These are phyloP conservation scores for Gaeumannomyces tritici DNA, from an alignment of 2,329 filamentous ascomycete genomes.

Conservation along the genomic window DNA sequence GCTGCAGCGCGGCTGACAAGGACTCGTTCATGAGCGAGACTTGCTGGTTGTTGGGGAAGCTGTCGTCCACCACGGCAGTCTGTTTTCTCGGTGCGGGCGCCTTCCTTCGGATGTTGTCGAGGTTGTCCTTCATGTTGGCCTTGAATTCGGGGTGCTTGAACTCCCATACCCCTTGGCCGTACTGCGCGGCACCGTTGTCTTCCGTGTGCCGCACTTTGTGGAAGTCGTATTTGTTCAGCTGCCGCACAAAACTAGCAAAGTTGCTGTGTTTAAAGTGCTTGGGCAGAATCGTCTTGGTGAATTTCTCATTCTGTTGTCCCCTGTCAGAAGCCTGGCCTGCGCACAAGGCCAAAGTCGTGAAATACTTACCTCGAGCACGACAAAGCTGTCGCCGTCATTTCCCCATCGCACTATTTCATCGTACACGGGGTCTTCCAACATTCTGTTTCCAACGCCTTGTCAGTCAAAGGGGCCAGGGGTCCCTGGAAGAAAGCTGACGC, in stretches of 20 bases:
- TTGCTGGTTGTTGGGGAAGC: constrained; percentile 70
- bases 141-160: constrained; percentile 97
- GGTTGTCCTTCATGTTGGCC: constrained; percentile 87
- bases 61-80: constrained; percentile 53
- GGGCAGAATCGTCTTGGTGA: constrained; percentile 91
- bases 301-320: constrained; percentile 75
- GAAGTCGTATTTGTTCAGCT: constrained; percentile 96
- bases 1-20: constrained; percentile 81
- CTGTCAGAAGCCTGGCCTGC: constrained; percentile 10
- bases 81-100: constrained; percentile 82
- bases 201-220: constrained; percentile 95
- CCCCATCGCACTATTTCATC: constrained; percentile 92
- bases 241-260: constrained; percentile 91
- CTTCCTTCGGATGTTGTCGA: constrained; percentile 94
- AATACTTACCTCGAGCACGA: constrained; percentile 77
- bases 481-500: background rate
- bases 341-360: background rate
- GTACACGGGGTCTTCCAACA: constrained; percentile 93
- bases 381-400: constrained; percentile 88
- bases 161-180: constrained; percentile 79
- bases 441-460: constrained; percentile 45
- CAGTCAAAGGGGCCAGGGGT: constrained; percentile 4
- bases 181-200: constrained; percentile 71
- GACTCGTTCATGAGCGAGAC: constrained; percentile 84
- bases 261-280: constrained; percentile 99